Evolutionary conservation across 441 rosid species (phyloP), one percentile per base, ranked within the genome.

Genomic region (Sinapis alba): DNA sequence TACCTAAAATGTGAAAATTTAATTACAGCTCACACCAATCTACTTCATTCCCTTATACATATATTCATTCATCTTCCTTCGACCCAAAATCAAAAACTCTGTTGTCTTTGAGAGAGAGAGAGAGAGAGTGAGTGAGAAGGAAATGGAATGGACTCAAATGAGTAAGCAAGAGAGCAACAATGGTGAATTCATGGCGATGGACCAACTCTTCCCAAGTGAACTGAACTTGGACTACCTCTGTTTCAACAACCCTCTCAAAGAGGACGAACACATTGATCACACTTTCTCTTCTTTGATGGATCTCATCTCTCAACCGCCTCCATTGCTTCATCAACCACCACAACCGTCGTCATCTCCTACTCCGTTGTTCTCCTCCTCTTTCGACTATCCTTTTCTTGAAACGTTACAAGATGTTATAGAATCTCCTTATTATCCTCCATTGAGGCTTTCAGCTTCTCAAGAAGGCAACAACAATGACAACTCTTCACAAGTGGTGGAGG

Each of bases 171-270:
- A 62, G 19, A 51, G 54, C 69, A 71, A 66, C 56, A 86, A 84
- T 68, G 65, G 8, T 12, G 43, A 73, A 27, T 65, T 56, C 38
- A 59, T 59, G 19, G 38, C 62, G 26, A 51, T 72, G 67, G 67
- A 71, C 32, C 62, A 64, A 58, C 18, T 85, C 68, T 76, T 82
- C 79, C 69, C 79, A 32, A 81, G 57, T 73, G 84, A 74, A 21
- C 89, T 83, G 86, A 85, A 65, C 81, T 77, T 89, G 15, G 90
- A 87, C 76, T 79, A 74, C 65, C 77, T 84, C 78, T 62, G 74
- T 79, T 62, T n/a, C 85, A 43, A 62, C 85, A 75, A 76, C 71
- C 68, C 54, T 18, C 67, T 73, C 1, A 30, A 71, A 23, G 80
- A 77, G 58, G 76, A 69, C 47, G 80, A 71, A 71, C 19, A 63